These are phyloP conservation scores for Suillus luteus DNA, from an alignment of 768 basidiomycete genomes.

Conservation along the genomic window DNA sequence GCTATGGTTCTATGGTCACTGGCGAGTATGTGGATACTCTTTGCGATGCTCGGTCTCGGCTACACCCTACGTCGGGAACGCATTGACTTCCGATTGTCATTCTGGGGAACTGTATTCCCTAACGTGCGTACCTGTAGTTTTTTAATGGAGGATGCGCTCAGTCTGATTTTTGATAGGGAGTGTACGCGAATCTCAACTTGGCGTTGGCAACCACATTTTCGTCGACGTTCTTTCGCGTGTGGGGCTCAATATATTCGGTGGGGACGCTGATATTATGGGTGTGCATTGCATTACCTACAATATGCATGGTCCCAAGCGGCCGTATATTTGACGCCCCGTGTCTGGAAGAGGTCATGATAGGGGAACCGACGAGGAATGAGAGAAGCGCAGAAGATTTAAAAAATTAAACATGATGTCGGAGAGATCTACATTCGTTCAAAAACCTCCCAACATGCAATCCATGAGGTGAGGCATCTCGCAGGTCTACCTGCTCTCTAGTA, in stretches of 20 bases:
- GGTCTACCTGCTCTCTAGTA: too few relatives aligned
- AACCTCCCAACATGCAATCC: too few relatives aligned
- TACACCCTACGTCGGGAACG: slow-evolving; percentile 41
- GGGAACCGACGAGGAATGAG: slow-evolving; percentile 11
- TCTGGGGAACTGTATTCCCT: slow-evolving; percentile 74
- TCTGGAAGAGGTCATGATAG: slow-evolving; percentile 33
- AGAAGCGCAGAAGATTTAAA: slow-evolving; percentile 1
- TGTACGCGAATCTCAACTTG: slow-evolving; percentile 67
- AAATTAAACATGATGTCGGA: not conserved
- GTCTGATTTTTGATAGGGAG: slow-evolving; percentile 42
- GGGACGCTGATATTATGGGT: slow-evolving; percentile 56
- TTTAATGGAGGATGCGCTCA: not conserved
- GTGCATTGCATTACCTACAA: slow-evolving; percentile 46
- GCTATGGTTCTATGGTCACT: slow-evolving; percentile 62
- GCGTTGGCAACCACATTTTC: slow-evolving; percentile 50
- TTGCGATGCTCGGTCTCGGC: slow-evolving; percentile 51
- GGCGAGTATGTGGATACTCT: slow-evolving; percentile 63
- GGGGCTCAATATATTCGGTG: slow-evolving; percentile 56
- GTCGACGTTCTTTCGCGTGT: slow-evolving; percentile 55
- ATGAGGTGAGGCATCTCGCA: not conserved
- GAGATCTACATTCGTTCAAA: not conserved
- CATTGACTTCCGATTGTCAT: slow-evolving; percentile 56
- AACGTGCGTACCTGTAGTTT: slow-evolving; percentile 45
- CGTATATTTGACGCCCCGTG: slow-evolving; percentile 47
- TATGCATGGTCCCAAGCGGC: slow-evolving; percentile 35